A percentile compares a stretch with the other conserved stretches of the same genome.
These are phyloP conservation scores for Chaetomium sp. DNA, from an alignment of 2,329 filamentous ascomycete genomes.

Conservation along the genomic window DNA sequence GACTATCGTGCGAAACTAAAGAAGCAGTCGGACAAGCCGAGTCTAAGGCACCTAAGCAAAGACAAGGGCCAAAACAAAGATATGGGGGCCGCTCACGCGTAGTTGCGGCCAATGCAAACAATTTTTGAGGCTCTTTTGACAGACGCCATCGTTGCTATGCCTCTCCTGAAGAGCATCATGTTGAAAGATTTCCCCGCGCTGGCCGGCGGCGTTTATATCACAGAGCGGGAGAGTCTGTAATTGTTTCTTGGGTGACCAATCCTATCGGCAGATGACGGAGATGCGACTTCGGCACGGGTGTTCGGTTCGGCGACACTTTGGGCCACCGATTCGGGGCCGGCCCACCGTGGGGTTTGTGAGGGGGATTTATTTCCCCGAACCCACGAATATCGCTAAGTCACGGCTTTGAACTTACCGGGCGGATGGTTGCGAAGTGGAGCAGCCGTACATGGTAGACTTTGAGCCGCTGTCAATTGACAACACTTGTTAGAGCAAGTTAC, in stretches of 20 bases:
- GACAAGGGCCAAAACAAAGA: not conserved
- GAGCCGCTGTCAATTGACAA: too few relatives aligned
- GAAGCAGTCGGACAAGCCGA: not conserved
- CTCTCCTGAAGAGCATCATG: slow-evolving; percentile 21
- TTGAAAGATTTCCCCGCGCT: slow-evolving; percentile 10
- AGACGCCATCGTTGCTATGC: slow-evolving; percentile 30
- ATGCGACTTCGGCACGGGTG: not conserved
- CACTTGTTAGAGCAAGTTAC: too few relatives aligned
- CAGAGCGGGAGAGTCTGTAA: not conserved
- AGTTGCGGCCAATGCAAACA: slow-evolving; percentile 86
- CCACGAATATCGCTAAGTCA: not conserved
- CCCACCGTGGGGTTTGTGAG: too few relatives aligned
- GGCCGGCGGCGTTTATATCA: not conserved
- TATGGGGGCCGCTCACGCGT: slow-evolving; percentile 58
- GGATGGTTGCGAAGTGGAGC: not conserved
- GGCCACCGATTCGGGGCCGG: not conserved
- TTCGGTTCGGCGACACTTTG: slow-evolving; percentile 8
- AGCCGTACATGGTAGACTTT: not conserved
- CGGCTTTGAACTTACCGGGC: not conserved
- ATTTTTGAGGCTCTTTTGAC: slow-evolving; percentile 55
- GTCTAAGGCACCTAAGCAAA: not conserved
- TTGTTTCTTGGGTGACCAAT: too few relatives aligned
- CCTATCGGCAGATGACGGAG: not conserved
- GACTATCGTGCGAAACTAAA: not conserved
- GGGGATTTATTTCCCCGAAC: too few relatives aligned